Evolutionary conservation across 768 basidiomycete species (phyloP), one percentile per base, ranked within the genome.

Genomic region (Phylloporus scabripes): DNA sequence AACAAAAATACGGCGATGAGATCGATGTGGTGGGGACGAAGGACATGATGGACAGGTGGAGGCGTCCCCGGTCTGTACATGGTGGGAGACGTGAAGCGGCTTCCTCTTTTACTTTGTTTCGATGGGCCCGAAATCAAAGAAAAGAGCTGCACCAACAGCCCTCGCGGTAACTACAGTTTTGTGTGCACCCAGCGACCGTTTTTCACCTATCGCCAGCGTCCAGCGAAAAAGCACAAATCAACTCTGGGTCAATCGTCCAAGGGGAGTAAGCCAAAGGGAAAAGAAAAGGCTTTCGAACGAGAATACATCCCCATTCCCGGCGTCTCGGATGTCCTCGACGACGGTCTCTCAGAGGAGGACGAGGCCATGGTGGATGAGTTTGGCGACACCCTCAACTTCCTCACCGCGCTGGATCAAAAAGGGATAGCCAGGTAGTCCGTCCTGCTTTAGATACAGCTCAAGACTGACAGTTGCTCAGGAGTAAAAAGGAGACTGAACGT

Each of bases 401-500:
- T 97, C 52, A 69, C 76, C 28, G 71, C 69, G 18, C 69, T 96
- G 46, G 92, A 97, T 66, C 75, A 77, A 52, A 81, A 80, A 57
- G 87, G 81, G n/a, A 87, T 97, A 49, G 75, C 87, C 53, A 78
- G 85, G 94, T 89, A 60, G 51, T 78, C 68, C 26, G n/a, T 4
- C 8, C 32, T 37, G 12, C 26, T 46, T 15, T 15, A 32, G 38
- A 8, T 24, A 44, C 4, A 21, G 26, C 42, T 48, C 36, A 52
- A 6, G 36, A 3, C 49, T 14, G 10, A 50, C 47, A 7, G 56
- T 39, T 31, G 26, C 50, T 26, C 51, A 94, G 89, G 81, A 92
- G 88, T 60, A 90, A 90, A 68, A 87, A 85, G 56, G 91, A 89
- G 66, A 87, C 81, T 0, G 74, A 83, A 46, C 75, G 85, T 45